These are phyloP conservation scores for Epichloe typhina DNA, from an alignment of 2,329 filamentous ascomycete genomes.

Conservation along the genomic window DNA sequence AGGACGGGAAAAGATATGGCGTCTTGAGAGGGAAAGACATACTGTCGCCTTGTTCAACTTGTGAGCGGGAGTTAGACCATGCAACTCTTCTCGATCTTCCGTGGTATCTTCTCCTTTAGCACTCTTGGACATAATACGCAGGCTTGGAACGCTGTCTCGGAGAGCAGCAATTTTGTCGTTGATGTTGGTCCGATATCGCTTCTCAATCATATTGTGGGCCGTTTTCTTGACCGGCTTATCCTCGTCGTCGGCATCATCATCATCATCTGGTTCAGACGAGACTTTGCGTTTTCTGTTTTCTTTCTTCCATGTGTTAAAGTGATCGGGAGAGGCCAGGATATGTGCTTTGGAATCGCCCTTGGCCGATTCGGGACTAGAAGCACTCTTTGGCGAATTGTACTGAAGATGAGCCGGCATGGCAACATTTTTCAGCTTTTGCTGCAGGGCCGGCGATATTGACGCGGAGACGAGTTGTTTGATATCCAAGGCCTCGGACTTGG, in stretches of 20 bases:
- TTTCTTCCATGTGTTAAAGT: conserved; percentile 30
- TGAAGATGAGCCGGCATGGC: conserved; percentile 51
- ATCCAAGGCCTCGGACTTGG: conserved; percentile 1
- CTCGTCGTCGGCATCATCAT: conserved; percentile 45
- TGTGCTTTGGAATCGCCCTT: conserved; percentile 33
- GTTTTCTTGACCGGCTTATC: conserved; percentile 66
- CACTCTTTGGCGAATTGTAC: conserved; percentile 45
- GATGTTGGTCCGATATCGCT: conserved; percentile 87
- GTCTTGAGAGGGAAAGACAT: conserved; percentile 9
- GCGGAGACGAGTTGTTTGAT: conserved; percentile 8
- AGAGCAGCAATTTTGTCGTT: conserved; percentile 95
- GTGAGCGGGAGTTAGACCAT: conserved; percentile 72
- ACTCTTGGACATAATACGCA: conserved; percentile 71
- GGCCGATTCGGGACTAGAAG: conserved; percentile 44
- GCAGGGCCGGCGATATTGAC: conserved; percentile 32
- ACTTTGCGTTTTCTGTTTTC: conserved; percentile 56
- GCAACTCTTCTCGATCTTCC: conserved; percentile 60
- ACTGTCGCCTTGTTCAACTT: conserved; percentile 97
- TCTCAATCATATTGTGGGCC: conserved; percentile 96
- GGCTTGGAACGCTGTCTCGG: conserved; percentile 79
- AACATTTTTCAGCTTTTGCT: conserved; percentile 48
- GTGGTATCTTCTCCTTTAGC: conserved; percentile 53
- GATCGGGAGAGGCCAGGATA: conserved; percentile 47
- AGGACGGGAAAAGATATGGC: neutral
- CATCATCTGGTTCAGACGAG: conserved; percentile 37